Percentiles rank a stretch among this genome's conserved stretches.
These are phyloP conservation scores for Aegle marmelos DNA, from an alignment of 345 rosid genomes.

Conservation along the genomic window DNA sequence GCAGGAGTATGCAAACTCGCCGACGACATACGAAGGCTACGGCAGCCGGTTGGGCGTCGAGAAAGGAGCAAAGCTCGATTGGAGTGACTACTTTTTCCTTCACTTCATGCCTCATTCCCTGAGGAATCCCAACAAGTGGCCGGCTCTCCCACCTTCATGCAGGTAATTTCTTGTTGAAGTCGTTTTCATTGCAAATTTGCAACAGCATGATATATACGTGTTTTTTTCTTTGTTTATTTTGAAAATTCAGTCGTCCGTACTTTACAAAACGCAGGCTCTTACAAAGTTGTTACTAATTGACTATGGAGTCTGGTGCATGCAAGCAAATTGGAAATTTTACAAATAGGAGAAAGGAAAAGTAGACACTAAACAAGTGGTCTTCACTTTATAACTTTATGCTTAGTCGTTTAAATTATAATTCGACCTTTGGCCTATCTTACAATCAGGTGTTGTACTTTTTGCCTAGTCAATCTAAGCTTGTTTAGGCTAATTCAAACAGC, in stretches of 20 bases:
- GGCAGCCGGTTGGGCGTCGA: slow-evolving; percentile 86
- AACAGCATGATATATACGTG: no score
- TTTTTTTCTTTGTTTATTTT: no score
- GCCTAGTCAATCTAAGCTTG: background rate
- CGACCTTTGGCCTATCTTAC: background rate
- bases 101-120: slow-evolving; percentile 52
- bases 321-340: background rate
- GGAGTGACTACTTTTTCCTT: slow-evolving; percentile 92
- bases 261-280: no score
- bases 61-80: slow-evolving; percentile 79
- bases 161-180: slow-evolving; percentile 34
- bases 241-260: no score
- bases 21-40: slow-evolving; percentile 87
- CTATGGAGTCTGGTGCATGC: background rate
- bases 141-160: slow-evolving; percentile 56
- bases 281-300: no score
- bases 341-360: background rate
- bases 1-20: slow-evolving; percentile 63
- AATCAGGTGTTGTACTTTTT: background rate
- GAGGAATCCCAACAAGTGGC: slow-evolving; percentile 69
- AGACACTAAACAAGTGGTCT: background rate
- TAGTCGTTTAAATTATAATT: background rate
- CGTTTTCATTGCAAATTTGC: no score
- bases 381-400: background rate
- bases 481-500: background rate